These are phyloP conservation scores for Coprinopsis marcescibilis DNA, from an alignment of 768 basidiomycete genomes.

Conservation along the genomic window DNA sequence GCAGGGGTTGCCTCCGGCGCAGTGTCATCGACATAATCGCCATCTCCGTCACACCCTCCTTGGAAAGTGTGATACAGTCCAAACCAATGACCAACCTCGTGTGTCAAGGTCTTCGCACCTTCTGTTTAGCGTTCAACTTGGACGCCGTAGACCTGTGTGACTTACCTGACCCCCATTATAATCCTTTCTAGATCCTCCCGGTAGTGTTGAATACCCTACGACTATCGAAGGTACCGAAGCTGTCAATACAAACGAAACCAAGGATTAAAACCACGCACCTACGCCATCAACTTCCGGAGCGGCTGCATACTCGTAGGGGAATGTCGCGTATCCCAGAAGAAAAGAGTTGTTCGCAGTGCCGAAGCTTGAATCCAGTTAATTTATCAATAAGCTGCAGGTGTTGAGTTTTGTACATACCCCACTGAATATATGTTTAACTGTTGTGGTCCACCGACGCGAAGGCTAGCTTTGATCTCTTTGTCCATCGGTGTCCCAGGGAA, in stretches of 20 bases:
- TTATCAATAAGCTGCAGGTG: not conserved
- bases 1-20: conserved; percentile 40
- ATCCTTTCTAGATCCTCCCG: conserved; percentile 33
- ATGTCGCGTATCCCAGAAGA: conserved; percentile 50
- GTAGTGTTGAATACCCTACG: conserved; percentile 35
- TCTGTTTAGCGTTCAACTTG: conserved; percentile 18
- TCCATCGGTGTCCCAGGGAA: conserved; percentile 25
- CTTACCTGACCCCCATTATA: conserved; percentile 40
- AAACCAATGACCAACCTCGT: conserved; percentile 57
- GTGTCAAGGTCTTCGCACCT: conserved; percentile 35
- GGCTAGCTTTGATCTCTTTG: conserved; percentile 8
- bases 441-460: conserved; percentile 34
- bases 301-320: conserved; percentile 36
- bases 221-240: too few species aligned
- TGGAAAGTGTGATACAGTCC: conserved; percentile 58
- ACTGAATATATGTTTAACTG: conserved; percentile 48
- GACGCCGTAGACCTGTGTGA: not conserved
- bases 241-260: not conserved
- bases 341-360: conserved; percentile 29
- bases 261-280: conserved; percentile 7
- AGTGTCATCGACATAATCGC: conserved; percentile 42
- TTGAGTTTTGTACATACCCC: conserved; percentile 26
- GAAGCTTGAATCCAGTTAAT: conserved; percentile 23
- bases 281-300: conserved; percentile 44
- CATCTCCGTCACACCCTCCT: conserved; percentile 37